phyloP scores from a whole-genome alignment of 2,329 filamentous ascomycete genomes.

The Elsinoe necatrix region DNA sequence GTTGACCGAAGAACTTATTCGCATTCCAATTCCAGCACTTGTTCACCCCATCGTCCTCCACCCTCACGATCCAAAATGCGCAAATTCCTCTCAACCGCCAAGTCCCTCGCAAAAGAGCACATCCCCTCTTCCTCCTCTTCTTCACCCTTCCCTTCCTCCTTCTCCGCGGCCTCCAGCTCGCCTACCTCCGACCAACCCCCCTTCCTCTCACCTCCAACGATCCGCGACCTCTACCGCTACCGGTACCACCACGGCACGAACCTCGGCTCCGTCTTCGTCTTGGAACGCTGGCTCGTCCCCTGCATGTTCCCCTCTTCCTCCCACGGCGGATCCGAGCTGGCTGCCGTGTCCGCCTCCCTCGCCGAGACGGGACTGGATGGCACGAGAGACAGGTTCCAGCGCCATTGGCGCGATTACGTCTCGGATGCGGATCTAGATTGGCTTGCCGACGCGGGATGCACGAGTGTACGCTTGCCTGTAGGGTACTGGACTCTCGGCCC shows the following conservation, averaged over 20 bases:
- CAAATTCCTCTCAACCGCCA: slow-evolving; percentile 5
- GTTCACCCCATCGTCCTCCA: no score
- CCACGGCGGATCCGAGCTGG: slow-evolving; percentile 43
- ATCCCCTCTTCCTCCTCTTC: background rate
- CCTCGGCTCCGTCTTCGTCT: slow-evolving; percentile 51
- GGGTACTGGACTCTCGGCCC: slow-evolving; percentile 51
- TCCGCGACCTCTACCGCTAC: slow-evolving; percentile 42
- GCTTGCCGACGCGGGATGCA: slow-evolving; percentile 46
- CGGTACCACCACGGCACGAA: slow-evolving; percentile 54
- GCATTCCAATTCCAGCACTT: no score
- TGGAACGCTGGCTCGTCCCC: slow-evolving; percentile 50
- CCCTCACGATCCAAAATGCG: background rate
- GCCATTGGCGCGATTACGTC: slow-evolving; percentile 45
- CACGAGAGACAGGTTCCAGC: slow-evolving; percentile 44
- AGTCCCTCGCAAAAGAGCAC: slow-evolving; percentile 10
- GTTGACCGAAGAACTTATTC: no score
- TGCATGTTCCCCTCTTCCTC: slow-evolving; percentile 41
- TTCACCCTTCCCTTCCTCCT: background rate
- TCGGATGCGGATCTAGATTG: slow-evolving; percentile 46
- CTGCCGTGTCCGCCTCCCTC: slow-evolving; percentile 43
- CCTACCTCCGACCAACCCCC: slow-evolving; percentile 20
- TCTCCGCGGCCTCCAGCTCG: background rate
- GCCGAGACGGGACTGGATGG: slow-evolving; percentile 40
- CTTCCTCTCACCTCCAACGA: slow-evolving; percentile 32
- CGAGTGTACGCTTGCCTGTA: slow-evolving; percentile 51